Evolutionary conservation across 2,329 filamentous ascomycete genomes (phyloP).

Genomic region (Phyllosticta ampelicida): DNA sequence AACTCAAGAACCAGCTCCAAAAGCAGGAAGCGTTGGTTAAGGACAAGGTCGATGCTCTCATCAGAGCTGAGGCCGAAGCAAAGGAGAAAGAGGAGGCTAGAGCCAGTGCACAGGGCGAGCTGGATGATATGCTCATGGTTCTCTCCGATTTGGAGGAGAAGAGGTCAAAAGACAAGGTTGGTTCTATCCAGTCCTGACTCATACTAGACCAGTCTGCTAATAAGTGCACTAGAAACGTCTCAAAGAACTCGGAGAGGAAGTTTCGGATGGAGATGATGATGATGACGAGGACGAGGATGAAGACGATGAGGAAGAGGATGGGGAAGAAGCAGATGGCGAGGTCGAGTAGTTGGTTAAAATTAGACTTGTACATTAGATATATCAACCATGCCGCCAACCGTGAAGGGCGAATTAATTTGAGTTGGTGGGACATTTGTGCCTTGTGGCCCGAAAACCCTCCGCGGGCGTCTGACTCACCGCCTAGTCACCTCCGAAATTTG

Average conservation of each 20-base stretch:
- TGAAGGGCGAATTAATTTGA: background rate
- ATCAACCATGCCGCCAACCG: background rate
- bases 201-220: constrained; percentile 1
- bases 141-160: constrained; percentile 39
- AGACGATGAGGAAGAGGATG: constrained; percentile 29
- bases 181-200: background rate
- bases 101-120: constrained; percentile 28
- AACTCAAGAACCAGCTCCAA: constrained; percentile 7
- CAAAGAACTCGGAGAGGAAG: constrained; percentile 34
- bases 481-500: constrained; percentile 7
- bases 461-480: constrained; percentile 9
- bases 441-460: background rate
- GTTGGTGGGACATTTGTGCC: background rate
- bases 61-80: constrained; percentile 14
- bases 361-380: background rate
- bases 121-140: constrained; percentile 39
- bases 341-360: background rate
- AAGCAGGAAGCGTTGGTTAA: constrained; percentile 7
- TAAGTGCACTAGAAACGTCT: constrained; percentile 32
- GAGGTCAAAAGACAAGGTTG: constrained; percentile 28
- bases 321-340: background rate
- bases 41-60: background rate
- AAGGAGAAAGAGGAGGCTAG: constrained; percentile 31
- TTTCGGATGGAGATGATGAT: constrained; percentile 32
- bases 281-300: constrained; percentile 33